Evolutionary conservation across 768 basidiomycete genomes (phyloP), one percentile per base, ranked within the genome.

Genomic region (Chalciporus sphaerocephalus): DNA sequence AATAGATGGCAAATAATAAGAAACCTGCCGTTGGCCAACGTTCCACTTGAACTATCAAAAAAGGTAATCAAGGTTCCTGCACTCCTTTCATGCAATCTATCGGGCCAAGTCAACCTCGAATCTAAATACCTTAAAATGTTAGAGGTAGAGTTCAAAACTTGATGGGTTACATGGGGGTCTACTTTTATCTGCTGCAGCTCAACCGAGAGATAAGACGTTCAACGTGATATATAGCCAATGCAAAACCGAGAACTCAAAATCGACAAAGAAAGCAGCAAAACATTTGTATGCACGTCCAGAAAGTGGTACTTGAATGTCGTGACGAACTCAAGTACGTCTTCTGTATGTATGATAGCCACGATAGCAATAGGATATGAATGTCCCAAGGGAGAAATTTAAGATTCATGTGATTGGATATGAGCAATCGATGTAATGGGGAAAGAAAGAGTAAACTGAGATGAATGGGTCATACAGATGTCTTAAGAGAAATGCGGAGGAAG

Each of bases 241-340:
- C 34, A 38, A 42, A 46, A 24, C 45, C 25, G 41, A 50, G 35
- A 50, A 6, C 15, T 17, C 24, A 23, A 46, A 18, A 44, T 43
- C 32, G 45, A 46, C 47, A 47, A 39, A 52, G 49, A 57, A 24
- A 49, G 46, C 47, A 44, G 30, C 18, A 50, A 41, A 54, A 37
- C 52, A 33, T 48, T 37, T 37, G 38, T 16, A 15, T 40, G 52
- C 55, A 48, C 36, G 51, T 34, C 34, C 48, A 28, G 42, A 46
- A 54, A 50, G 44, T 38, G 18, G 41, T 37, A 25, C 38, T 24
- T 50, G 49, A 47, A 52, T 42, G 51, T 50, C 45, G 21, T 52
- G 51, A 48, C 40, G 18, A 28, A 27, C 27, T 28, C 48, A 49
- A 36, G 37, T 36, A 39, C 47, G 27, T 48, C 39, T 38, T 53